These are phyloP conservation scores for Colletotrichum filicis DNA, from an alignment of 2,329 filamentous ascomycete species.

Conservation along the genomic window DNA sequence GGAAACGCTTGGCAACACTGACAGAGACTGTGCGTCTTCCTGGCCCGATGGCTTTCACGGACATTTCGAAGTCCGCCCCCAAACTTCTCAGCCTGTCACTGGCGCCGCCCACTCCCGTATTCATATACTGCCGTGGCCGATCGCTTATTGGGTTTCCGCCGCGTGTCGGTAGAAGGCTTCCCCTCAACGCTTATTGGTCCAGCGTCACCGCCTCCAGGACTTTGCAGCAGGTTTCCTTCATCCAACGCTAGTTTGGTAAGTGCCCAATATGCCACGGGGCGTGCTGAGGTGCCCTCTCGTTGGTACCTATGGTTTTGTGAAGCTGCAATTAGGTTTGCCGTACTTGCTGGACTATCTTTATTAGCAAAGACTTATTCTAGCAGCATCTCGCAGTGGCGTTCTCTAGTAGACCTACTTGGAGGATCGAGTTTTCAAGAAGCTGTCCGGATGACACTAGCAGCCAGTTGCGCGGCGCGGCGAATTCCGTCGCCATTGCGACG, in stretches of 20 bases:
- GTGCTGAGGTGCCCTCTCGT: not conserved
- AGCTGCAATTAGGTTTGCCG: not conserved
- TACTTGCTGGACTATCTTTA: not conserved
- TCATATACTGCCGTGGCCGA: not conserved
- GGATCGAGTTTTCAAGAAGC: not conserved
- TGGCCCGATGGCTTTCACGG: not conserved
- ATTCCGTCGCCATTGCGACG: slow-evolving; percentile 8
- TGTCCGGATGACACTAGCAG: not conserved
- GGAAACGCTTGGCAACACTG: slow-evolving; percentile 5
- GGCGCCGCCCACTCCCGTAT: not conserved
- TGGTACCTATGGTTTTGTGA: not conserved
- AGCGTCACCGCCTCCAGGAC: not conserved
- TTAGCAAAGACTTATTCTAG: no score
- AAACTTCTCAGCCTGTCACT: not conserved
- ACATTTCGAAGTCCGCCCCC: not conserved
- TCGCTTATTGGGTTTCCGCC: not conserved
- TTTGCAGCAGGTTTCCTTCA: not conserved
- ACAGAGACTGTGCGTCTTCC: slow-evolving; percentile 8
- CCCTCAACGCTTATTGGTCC: not conserved
- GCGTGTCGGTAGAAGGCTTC: not conserved
- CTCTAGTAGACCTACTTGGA: no score
- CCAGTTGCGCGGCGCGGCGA: slow-evolving; percentile 5
- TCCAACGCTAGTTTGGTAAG: not conserved
- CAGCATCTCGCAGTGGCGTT: no score
- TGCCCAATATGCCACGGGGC: not conserved